Percentiles rank a stretch among this genome's conserved stretches.
Evolutionary conservation across 805 yeast species (phyloP).

Genomic region (Kodamaea fukazawae): DNA sequence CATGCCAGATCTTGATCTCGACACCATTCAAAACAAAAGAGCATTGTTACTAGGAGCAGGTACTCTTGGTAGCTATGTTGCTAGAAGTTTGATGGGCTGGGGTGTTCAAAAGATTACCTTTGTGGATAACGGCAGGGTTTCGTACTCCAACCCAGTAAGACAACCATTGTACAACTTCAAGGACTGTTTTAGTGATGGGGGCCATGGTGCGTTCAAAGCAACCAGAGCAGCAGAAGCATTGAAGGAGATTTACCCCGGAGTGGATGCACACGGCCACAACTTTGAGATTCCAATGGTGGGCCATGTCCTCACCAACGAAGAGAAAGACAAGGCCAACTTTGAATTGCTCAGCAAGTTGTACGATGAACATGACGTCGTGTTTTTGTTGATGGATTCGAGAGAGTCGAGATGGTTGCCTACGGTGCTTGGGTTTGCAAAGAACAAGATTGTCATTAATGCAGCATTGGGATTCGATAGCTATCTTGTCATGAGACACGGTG

Average conservation of each 20-base stretch:
- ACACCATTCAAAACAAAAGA: conserved; percentile 54
- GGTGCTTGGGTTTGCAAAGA: conserved; percentile 61
- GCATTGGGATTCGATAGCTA: conserved; percentile 95
- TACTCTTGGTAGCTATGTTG: conserved; percentile 89
- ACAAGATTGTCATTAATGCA: conserved; percentile 81
- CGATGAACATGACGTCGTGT: conserved; percentile 69
- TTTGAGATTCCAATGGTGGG: conserved; percentile 96
- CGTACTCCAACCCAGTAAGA: conserved; percentile 92
- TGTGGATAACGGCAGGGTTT: conserved; percentile 85
- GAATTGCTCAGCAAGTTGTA: conserved; percentile 52
- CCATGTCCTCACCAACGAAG: conserved; percentile 68
- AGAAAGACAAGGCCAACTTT: conserved; percentile 47
- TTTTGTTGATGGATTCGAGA: conserved; percentile 86
- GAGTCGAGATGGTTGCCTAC: conserved; percentile 99
- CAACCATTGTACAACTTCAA: conserved; percentile 81
- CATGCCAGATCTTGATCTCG: conserved; percentile 77
- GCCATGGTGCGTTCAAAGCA: conserved; percentile 74
- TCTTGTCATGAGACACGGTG: conserved; percentile 91
- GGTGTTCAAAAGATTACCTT: conserved; percentile 84
- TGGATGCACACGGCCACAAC: conserved; percentile 56
- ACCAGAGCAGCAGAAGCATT: conserved; percentile 70
- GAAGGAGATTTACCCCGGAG: conserved; percentile 74
- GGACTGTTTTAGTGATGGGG: conserved; percentile 69
- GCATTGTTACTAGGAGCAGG: conserved; percentile 92
- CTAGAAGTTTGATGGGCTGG: conserved; percentile 89